Base-by-base conservation (phyloP, 2,329 filamentous ascomycete genomes). In the Aspergillus amoenus region DNA sequence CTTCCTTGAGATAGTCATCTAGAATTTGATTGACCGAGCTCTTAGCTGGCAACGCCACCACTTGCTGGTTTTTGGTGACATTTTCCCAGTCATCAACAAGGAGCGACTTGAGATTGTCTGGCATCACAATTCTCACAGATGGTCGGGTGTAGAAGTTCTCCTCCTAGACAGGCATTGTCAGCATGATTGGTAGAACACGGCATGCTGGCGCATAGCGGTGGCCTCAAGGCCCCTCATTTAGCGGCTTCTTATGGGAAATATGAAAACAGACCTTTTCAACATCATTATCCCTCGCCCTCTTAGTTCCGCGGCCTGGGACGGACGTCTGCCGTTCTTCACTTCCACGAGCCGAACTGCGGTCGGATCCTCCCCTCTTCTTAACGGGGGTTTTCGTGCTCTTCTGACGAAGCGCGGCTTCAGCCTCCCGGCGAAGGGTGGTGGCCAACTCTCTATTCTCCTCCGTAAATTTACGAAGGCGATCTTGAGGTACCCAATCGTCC, bases 31-130 rank as follows among this genome's bases (percentile, higher is more conserved):
- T 85, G 58, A 94, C 91, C 1, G 93, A 86, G 51, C 88, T 84
- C 27, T 82, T 80, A 46, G 91, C 88, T 0, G 94, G 94, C 15
- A 99, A 81, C 2, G 90, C 88, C 32, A 97, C 91, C 4, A 97
- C 86, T 70, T 93, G 90, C 65, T 91, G 86, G 71, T 95, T 94
- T 78, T 97, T 97, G 56, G 94, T 99, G 60, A 99, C 87, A 67
- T 97, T 96, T 75, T 99, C 94, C 94, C 94, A 99, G 73, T 99
- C 94, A 71, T 99, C 94, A 21, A 99, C 94, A 3, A 99, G 85
- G 61, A 96, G 83, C 15, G 90, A 91, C 78, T 97, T 97, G 64
- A 99, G 82, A 63, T 89, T 86, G 70, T 97, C 94, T 0, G 94
- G 92, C 62, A 97, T 87, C 49, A 88, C 83, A 42, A 99, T 84